phyloP scores from a whole-genome alignment of 805 yeast genomes.

The Myxozyma udenii region DNA sequence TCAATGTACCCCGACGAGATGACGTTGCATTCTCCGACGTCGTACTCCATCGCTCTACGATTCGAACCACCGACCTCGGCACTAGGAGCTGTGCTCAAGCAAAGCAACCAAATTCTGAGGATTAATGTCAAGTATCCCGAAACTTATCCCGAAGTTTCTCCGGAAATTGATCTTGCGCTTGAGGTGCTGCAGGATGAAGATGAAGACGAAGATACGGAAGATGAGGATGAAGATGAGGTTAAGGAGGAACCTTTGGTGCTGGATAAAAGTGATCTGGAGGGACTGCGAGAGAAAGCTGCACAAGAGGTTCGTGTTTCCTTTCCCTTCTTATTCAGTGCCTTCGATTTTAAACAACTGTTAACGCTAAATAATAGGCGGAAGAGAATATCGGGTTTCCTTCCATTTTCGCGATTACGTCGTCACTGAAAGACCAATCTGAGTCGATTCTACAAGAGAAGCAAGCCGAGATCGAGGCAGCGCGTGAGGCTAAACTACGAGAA shows the following conservation, averaged over 20 bases:
- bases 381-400: constrained; percentile 89
- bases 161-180: constrained; percentile 49
- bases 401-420: constrained; percentile 72
- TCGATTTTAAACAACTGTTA: neutral
- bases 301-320: constrained; percentile 26
- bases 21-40: constrained; percentile 43
- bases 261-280: constrained; percentile 34
- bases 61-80: constrained; percentile 60
- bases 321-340: neutral
- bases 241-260: constrained; percentile 44
- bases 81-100: neutral
- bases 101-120: constrained; percentile 51
- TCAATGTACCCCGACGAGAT: constrained; percentile 94
- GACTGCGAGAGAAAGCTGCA: constrained; percentile 30
- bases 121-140: constrained; percentile 66
- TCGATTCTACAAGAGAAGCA: constrained; percentile 58
- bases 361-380: constrained; percentile 46
- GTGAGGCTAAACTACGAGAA: constrained; percentile 56
- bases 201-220: constrained; percentile 48
- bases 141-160: constrained; percentile 76
- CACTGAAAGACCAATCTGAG: constrained; percentile 81
- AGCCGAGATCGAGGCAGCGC: constrained; percentile 50
- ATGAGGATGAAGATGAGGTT: constrained; percentile 49
- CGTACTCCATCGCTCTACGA: constrained; percentile 55
- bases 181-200: constrained; percentile 36